Conservation (phyloP, 768 basidiomycete species). For the Symmetrospora coprosmae region DNA sequence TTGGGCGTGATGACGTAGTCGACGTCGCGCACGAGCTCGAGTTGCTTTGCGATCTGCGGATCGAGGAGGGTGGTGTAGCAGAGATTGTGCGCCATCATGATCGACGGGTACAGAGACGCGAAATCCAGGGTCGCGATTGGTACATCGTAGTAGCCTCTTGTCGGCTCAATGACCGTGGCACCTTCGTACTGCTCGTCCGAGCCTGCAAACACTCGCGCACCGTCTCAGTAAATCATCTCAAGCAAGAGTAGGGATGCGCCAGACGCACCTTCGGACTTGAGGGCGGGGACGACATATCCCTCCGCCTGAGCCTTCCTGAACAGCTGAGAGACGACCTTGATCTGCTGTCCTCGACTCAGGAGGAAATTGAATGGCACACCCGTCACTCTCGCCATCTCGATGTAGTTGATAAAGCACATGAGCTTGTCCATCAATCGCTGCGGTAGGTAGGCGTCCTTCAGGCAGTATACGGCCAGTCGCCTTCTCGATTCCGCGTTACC, state of each 20-base stretch:
- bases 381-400: conserved; percentile 98
- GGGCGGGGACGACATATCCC: conserved; percentile 71
- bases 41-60: conserved; percentile 57
- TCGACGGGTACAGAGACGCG: conserved; percentile 93
- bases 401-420: conserved; percentile 98
- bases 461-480: conserved; percentile 87
- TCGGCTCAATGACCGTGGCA: conserved; percentile 95
- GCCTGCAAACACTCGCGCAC: too few species aligned
- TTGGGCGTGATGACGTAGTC: conserved; percentile 94
- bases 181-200: conserved; percentile 96
- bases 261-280: conserved; percentile 62
- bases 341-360: conserved; percentile 85
- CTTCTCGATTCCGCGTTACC: conserved; percentile 84
- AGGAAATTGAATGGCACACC: conserved; percentile 99
- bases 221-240: neutral
- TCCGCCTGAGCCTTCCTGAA: conserved; percentile 84
- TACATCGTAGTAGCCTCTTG: conserved; percentile 84
- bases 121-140: conserved; percentile 98
- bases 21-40: conserved; percentile 61
- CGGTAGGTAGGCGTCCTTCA: conserved; percentile 98
- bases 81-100: conserved; percentile 99
- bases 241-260: neutral
- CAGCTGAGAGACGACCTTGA: conserved; percentile 93
- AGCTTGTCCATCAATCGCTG: conserved; percentile 91
- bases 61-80: conserved; percentile 96